These are phyloP conservation scores for Cryptococcus floricola DNA, from an alignment of 1,284 basidiomycete species.

Conservation along the genomic window DNA sequence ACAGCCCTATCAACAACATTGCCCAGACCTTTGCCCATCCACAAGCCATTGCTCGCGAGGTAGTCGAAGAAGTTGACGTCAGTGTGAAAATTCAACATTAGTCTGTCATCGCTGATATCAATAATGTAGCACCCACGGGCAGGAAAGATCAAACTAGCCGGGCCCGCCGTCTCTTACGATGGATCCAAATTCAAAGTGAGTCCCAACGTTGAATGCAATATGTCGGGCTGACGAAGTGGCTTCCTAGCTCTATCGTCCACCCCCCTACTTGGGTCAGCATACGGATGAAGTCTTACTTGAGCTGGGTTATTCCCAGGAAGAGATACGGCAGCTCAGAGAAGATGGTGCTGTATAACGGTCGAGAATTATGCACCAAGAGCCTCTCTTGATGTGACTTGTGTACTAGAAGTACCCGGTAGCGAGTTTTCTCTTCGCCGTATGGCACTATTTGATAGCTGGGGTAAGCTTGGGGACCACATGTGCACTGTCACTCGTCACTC, in stretches of 20 bases:
- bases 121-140: conserved; percentile 63
- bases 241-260: conserved; percentile 61
- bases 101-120: conserved; percentile 1
- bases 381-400: too few species aligned
- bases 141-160: conserved; percentile 79
- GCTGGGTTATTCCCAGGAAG: conserved; percentile 62
- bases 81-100: conserved; percentile 9
- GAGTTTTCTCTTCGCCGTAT: too few species aligned
- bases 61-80: conserved; percentile 62
- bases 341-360: conserved; percentile 44
- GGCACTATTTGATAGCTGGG: too few species aligned
- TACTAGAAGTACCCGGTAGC: too few species aligned
- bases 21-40: conserved; percentile 85
- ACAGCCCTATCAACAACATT: conserved; percentile 84
- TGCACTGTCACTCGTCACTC: too few species aligned
- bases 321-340: conserved; percentile 60
- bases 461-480: too few species aligned
- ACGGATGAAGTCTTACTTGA: conserved; percentile 71
- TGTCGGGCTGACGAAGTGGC: neutral
- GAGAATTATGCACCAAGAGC: too few species aligned
- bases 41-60: conserved; percentile 66
- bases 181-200: conserved; percentile 57
- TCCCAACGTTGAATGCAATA: neutral
- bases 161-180: conserved; percentile 82
- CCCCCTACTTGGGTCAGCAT: conserved; percentile 80